Evolutionary conservation across 345 rosid species (phyloP), one percentile per base, ranked within the genome.

Genomic region (Trapa incisa): DNA sequence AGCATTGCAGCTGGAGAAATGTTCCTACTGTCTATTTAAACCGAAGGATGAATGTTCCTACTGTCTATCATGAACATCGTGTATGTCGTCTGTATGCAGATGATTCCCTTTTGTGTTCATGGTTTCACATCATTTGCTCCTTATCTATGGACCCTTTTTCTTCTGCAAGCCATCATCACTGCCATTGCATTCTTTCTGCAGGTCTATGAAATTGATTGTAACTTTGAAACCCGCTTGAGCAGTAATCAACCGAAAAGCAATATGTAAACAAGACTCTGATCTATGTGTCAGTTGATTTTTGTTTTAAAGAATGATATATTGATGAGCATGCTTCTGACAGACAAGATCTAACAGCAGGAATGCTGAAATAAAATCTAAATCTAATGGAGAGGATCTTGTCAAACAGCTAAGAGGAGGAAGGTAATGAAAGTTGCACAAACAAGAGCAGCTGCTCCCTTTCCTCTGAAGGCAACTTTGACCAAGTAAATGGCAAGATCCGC

Each of bases 401-500:
- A 70, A 22, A 62, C 22, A 62, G 60, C 41, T 1, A 72, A 29
- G 53, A 72, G 54, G 9, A 73, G 58, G 68, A 65, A 68, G 73
- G 69, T 58, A 33, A 69, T 6, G 48, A 69, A 15, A 14, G 76
- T 41, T 9, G 76, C 76, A 33, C 72, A 74, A 61, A 65, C 72
- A 43, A 74, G 56, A 54, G 74, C 72, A 35, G 61, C 65, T 1
- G 70, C 69, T 41, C 65, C 38, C 58, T 66, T 67, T 37, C 73
- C 77, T 22, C 68, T 41, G 50, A 70, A 69, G 16, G 67, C 53
- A 57, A 64, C 76, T 68, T 65, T 69, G 66, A 74, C 61, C 70
- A 77, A 70, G 71, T 63, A 65, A 68, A 78, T 17, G 0, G 82
- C 80, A 5, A 82, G 72, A 16, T 82, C 85, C 0, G 77, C 17